Evolutionary conservation across 192 early-diverging fungal species (phyloP), one percentile per base, ranked within the genome.

Genomic region (Jimgerdemannia flammicorona): DNA sequence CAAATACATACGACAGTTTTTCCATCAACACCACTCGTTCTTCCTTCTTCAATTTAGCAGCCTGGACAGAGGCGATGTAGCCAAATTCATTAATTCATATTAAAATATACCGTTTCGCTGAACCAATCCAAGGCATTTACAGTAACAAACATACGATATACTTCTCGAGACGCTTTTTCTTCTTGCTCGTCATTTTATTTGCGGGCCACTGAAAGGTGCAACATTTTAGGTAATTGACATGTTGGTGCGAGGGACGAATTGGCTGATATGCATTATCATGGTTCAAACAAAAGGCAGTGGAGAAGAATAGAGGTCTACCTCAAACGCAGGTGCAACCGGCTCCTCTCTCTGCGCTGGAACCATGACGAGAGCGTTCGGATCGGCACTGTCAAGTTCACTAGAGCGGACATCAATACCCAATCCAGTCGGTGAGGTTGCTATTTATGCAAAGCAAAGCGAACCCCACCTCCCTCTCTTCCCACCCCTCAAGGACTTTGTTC

Each of bases 11-110:
- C 80, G 87, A 83, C 14, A 90, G 72, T 43, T 90, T 89, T 43
- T 93, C 90, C 19, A 95, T 71, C 66, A 93, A 72, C 39, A 78
- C 86, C 6, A 84, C 90, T 40, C 92, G 82, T 72, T 91, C 89
- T 66, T 93, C 92, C 79, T 95, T 95, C 79, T 93, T 92, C 76
- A 93, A 76, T 80, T 95, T 93, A 85, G 92, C 90, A 70, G 93
- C 89, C 89, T 90, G 63, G 19, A 68, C 54, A 49, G 18, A 69
- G 67, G n/a, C 40, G 39, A 3, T 44, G 43, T 70, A 39, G 64
- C 19, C 4, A 19, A 54, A 17, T 54, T 3, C 11, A 40, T 10
- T 81, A 81, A 72, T 20, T 43, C 14, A 20, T 41, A 44, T 49
- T 65, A 70, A 44, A 63, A 54, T 66, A 64, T 40, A n/a, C 68